A percentile compares a stretch with the other conserved stretches of the same genome.
Conservation (phyloP, 1,139 yeast genomes). For the Suhomyces maxii region DNA sequence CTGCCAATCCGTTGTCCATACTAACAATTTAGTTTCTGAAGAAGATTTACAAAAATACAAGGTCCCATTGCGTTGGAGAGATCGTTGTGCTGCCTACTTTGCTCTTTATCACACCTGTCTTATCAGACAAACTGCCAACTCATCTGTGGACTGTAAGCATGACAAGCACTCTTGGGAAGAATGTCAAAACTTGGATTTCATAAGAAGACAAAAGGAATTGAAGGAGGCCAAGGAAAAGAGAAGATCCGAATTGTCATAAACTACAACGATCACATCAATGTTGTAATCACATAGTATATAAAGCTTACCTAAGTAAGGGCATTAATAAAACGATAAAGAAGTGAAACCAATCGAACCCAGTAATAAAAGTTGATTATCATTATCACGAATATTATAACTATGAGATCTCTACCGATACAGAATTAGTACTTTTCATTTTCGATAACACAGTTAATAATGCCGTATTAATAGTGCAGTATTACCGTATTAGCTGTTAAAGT, state of each 20-base stretch:
- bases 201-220: constrained; percentile 76
- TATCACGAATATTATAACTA: too few species aligned
- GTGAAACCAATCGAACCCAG: too few species aligned
- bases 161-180: constrained; percentile 86
- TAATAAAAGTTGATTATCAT: too few species aligned
- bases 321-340: not conserved
- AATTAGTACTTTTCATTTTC: too few species aligned
- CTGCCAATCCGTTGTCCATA: not conserved
- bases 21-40: constrained; percentile 56
- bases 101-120: constrained; percentile 56
- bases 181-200: constrained; percentile 80
- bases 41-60: constrained; percentile 82
- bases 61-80: constrained; percentile 82
- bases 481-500: too few species aligned
- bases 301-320: not conserved
- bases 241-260: constrained; percentile 14
- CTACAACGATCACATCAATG: not conserved
- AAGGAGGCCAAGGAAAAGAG: constrained; percentile 51
- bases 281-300: too few species aligned
- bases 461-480: too few species aligned
- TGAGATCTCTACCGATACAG: too few species aligned
- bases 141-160: constrained; percentile 62
- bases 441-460: too few species aligned
- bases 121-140: constrained; percentile 48
- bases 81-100: constrained; percentile 78